These are phyloP conservation scores for Irpex sp. DNA, from an alignment of 1,284 basidiomycete genomes.

Conservation along the genomic window DNA sequence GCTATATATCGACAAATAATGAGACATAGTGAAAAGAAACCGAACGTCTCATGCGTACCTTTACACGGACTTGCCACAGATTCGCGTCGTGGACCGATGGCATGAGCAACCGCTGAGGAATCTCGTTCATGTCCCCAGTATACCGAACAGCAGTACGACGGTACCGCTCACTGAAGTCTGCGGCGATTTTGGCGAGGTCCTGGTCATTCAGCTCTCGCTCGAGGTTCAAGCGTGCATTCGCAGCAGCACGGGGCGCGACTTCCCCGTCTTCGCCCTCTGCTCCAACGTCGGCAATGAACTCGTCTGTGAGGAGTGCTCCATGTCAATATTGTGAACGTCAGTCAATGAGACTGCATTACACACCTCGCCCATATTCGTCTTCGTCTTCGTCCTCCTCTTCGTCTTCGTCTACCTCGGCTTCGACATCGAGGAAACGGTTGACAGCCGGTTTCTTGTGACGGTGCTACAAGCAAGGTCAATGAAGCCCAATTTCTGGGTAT, in stretches of 20 bases:
- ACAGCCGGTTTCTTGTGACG: conserved; percentile 61
- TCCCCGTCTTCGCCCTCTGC: conserved; percentile 72
- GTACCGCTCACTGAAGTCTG: conserved; percentile 82
- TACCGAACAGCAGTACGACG: conserved; percentile 68
- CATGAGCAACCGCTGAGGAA: conserved; percentile 96
- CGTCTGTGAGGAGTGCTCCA: conserved; percentile 42
- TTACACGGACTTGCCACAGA: conserved; percentile 94
- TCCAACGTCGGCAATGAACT: conserved; percentile 79
- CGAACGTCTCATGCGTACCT: conserved; percentile 47
- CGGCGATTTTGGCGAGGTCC: conserved; percentile 85
- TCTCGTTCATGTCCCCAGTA: conserved; percentile 88
- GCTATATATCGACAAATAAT: conserved; percentile 38
- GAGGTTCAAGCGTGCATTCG: conserved; percentile 80
- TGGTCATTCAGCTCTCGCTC: conserved; percentile 79
- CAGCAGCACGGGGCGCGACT: conserved; percentile 51
- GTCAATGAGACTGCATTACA: conserved; percentile 17
- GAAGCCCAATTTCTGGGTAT: conserved; percentile 3
- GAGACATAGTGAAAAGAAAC: conserved; percentile 6
- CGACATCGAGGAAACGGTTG: conserved; percentile 91
- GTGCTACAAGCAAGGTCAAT: conserved; percentile 35
- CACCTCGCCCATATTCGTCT: conserved; percentile 75
- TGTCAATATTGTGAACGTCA: not conserved
- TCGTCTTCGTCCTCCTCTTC: conserved; percentile 96
- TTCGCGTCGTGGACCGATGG: conserved; percentile 95
- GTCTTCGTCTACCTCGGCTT: conserved; percentile 92